Conservation (phyloP, 2,329 filamentous ascomycete species). For the Elsinoe arachidis region DNA sequence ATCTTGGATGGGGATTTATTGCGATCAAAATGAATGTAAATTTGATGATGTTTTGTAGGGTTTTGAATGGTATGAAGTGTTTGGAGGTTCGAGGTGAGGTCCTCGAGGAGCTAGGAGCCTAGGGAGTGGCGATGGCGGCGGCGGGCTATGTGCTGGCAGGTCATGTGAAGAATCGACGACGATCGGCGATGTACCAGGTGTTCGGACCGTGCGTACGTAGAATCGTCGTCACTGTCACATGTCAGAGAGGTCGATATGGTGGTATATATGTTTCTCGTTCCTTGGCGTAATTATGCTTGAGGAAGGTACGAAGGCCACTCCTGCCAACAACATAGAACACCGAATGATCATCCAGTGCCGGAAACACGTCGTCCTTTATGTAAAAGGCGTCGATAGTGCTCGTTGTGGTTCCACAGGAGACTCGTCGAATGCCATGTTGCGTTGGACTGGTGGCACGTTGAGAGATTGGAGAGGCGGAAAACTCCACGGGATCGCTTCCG, state of each 20-base stretch:
- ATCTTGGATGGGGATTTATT: background rate
- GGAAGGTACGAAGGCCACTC: background rate
- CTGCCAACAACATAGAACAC: background rate
- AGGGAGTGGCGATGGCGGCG: background rate
- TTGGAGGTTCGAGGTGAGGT: background rate
- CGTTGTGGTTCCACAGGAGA: too few species aligned
- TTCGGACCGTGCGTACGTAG: background rate
- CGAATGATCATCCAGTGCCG: background rate
- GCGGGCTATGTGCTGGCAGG: background rate
- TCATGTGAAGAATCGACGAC: background rate
- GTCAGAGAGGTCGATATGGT: background rate
- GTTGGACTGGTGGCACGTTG: too few species aligned
- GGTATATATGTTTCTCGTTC: background rate
- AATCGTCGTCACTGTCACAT: slow-evolving; percentile 1
- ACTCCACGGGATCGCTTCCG: too few species aligned
- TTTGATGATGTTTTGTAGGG: background rate
- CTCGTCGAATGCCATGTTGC: too few species aligned
- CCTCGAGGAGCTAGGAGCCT: background rate
- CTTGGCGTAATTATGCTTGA: background rate
- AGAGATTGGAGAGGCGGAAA: too few species aligned
- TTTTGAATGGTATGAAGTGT: background rate
- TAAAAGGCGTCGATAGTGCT: too few species aligned
- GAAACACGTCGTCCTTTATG: too few species aligned
- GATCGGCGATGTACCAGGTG: background rate
- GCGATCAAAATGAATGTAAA: background rate